Conservation (phyloP, 495 filamentous ascomycete species). For the Daldinia bambusicola region DNA sequence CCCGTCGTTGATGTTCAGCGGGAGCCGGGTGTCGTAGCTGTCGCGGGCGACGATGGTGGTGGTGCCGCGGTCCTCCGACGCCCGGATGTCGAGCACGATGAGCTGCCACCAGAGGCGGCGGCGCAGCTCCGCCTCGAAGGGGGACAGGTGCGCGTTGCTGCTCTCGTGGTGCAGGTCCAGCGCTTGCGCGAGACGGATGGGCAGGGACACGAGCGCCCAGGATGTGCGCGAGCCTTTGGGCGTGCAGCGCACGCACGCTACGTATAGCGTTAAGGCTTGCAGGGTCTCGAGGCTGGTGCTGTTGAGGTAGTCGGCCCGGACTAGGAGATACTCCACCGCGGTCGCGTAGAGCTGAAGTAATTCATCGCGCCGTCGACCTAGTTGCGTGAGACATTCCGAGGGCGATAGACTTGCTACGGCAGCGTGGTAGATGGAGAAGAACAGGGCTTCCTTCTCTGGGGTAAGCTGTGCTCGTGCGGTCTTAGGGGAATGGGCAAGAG, state of each 20-base stretch:
- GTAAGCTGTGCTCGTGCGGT: conserved; percentile 28
- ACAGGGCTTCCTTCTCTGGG: conserved; percentile 59
- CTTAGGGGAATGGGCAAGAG: conserved; percentile 54
- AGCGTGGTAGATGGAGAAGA: conserved; percentile 72
- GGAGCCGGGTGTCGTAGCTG: conserved; percentile 71
- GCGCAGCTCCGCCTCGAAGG: conserved; percentile 79
- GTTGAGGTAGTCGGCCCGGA: conserved; percentile 73
- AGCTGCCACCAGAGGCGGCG: conserved; percentile 83
- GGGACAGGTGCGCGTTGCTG: conserved; percentile 56
- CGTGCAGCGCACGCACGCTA: conserved; percentile 57
- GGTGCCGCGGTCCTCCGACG: conserved; percentile 78
- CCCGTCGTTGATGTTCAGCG: conserved; percentile 74
- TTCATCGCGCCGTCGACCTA: conserved; percentile 57
- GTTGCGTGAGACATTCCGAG: conserved; percentile 52
- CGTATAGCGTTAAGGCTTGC: conserved; percentile 76
- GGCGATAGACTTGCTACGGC: conserved; percentile 64
- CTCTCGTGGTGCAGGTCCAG: conserved; percentile 77
- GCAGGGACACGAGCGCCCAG: conserved; percentile 69
- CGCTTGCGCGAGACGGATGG: conserved; percentile 75
- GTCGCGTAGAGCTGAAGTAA: conserved; percentile 69
- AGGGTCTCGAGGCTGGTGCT: conserved; percentile 73
- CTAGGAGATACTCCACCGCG: conserved; percentile 72
- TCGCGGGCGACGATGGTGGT: conserved; percentile 69
- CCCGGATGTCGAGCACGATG: conserved; percentile 73
- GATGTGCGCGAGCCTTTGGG: conserved; percentile 64